Evolutionary conservation across 768 basidiomycete species (phyloP), one percentile per base, ranked within the genome.

Genomic region (Nidularia pulvinata): DNA sequence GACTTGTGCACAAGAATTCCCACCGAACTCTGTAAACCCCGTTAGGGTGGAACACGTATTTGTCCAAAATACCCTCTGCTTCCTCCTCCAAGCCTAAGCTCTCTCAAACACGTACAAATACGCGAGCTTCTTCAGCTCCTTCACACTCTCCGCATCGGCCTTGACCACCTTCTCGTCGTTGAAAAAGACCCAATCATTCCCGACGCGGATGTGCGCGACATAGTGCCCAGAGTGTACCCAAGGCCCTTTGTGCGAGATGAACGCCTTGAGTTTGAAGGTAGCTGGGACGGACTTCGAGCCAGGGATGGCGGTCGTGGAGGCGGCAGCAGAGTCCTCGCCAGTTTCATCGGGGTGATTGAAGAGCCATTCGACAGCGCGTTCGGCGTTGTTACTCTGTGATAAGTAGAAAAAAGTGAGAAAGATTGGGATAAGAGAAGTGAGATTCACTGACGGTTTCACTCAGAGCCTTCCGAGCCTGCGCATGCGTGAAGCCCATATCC

Each of bases 91-190:
- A 46, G 25, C 25, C 25, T 25, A 80, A 43, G 76, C 68, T 69
- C 78, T 81, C 76, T 95, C 92, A 65, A 94, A 98, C 19, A 98
- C 74, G 70, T 96, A 99, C 77, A 99, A 71, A 77, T 99, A 98
- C 39, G 95, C 96, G 65, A 94, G 65, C 67, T 80, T 79, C 72
- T 90, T 89, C 75, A 98, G 71, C 52, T 85, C 83, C n/a, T 69
- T 78, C 32, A 95, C 91, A 63, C 91, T 93, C 67, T 89, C 83
- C 55, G 68, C 77, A 63, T 96, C 93, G 3, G 95, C 95, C 68
- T 82, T 86, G 7, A 97, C 95, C 3, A 95, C 95, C 73, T 95
- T 96, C 73, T 95, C 94, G 65, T 98, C 96, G 61, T 98, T 97
- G 69, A 95, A 97, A 62, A 98, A 68, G 52, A 95, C 89, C 93